Evolutionary conservation across 1,139 yeast species (phyloP).

Genomic region (Hyphopichia khmerensis): DNA sequence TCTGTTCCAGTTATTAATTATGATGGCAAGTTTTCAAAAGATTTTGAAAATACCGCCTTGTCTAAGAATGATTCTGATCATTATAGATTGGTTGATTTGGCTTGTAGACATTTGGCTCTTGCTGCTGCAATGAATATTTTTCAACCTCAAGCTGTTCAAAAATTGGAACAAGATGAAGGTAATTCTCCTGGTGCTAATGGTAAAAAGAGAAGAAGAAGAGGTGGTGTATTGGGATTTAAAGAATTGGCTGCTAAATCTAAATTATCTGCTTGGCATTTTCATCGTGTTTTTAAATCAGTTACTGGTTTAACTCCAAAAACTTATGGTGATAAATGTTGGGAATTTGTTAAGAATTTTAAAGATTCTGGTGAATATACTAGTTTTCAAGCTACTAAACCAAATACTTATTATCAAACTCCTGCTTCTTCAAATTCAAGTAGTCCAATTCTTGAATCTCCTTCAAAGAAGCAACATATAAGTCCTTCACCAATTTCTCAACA

Average conservation of each 20-base stretch:
- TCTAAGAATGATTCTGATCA: conserved; percentile 68
- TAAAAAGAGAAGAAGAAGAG: conserved; percentile 60
- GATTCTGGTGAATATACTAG: conserved; percentile 18
- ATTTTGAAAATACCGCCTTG: conserved; percentile 25
- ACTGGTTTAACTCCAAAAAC: conserved; percentile 87
- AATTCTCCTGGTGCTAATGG: conserved; percentile 10
- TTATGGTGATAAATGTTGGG: conserved; percentile 86
- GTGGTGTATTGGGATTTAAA: conserved; percentile 86
- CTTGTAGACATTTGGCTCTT: conserved; percentile 79
- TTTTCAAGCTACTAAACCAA: conserved; percentile 4
- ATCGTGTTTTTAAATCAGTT: conserved; percentile 80
- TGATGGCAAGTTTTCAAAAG: conserved; percentile 25
- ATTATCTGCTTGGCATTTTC: conserved; percentile 92
- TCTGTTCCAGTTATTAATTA: conserved; percentile 28
- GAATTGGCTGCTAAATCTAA: conserved; percentile 85
- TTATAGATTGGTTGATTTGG: conserved; percentile 68
- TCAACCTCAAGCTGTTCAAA: conserved; percentile 15
- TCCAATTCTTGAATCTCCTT: background rate
- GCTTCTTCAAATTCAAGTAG: background rate
- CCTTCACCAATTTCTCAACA: background rate
- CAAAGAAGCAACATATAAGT: background rate
- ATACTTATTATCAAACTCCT: conserved; percentile 13
- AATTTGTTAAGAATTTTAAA: conserved; percentile 48
- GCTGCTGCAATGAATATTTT: conserved; percentile 68
- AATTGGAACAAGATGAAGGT: conserved; percentile 6